Evolutionary conservation across 805 yeast genomes (phyloP).

Genomic region (Jamesozyma gamospora): DNA sequence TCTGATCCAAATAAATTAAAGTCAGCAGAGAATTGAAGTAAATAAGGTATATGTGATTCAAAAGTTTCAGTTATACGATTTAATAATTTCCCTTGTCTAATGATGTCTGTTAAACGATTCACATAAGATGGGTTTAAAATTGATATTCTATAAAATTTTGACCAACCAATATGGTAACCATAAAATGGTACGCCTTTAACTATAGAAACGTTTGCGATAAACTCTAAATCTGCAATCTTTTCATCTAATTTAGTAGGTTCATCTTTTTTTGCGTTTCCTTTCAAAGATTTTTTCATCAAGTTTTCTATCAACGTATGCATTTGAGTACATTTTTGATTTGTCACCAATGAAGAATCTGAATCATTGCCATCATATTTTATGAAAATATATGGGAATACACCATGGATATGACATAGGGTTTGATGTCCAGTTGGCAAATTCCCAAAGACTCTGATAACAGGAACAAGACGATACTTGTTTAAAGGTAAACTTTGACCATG

Average conservation of each 20-base stretch:
- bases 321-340: conserved; percentile 30
- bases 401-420: conserved; percentile 66
- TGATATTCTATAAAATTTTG: conserved; percentile 58
- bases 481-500: conserved; percentile 28
- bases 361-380: conserved; percentile 45
- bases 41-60: conserved; percentile 74
- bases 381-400: conserved; percentile 72
- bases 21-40: conserved; percentile 72
- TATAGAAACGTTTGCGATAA: conserved; percentile 48
- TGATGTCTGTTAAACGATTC: conserved; percentile 43
- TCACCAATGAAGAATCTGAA: conserved; percentile 15
- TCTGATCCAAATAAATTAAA: conserved; percentile 78
- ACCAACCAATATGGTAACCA: conserved; percentile 64
- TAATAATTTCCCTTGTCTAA: conserved; percentile 36
- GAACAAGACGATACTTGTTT: conserved; percentile 41
- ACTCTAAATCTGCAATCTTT: conserved; percentile 26
- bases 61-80: conserved; percentile 39
- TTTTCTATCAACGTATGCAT: conserved; percentile 39
- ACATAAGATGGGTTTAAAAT: conserved; percentile 53
- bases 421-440: conserved; percentile 50
- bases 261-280: conserved; percentile 11
- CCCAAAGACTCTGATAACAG: conserved; percentile 73
- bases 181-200: conserved; percentile 76
- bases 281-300: conserved; percentile 33
- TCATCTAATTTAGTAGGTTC: background rate